Evolutionary conservation across 2,329 filamentous ascomycete genomes (phyloP), one percentile per base, ranked within the genome.

Genomic region (Colletotrichum sidae): DNA sequence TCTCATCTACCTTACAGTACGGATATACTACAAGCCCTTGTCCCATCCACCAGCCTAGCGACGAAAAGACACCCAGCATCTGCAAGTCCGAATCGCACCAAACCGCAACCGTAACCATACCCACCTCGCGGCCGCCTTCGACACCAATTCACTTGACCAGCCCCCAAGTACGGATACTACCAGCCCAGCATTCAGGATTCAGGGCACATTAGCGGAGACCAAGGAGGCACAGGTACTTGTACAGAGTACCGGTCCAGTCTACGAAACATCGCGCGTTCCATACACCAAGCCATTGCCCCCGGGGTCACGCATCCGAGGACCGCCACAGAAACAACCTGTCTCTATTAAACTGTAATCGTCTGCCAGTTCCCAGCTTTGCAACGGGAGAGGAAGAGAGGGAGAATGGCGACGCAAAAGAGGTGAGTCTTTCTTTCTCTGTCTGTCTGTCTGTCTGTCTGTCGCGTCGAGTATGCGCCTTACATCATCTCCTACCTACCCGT

Each of bases 381-480:
- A 15, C 46, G 35, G 58, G 41, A 50, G 44, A 17, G 13, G 9
- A 17, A 44, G 52, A 56, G 44, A 50, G 42, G 12, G 59, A 45
- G 70, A 50, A 77, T 77, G 75, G 74, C 75, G 65, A 72, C 73
- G 46, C 72, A 76, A 60, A 77, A 77, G 60, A 74, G 69, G 75
- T 77, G 73, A 68, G 75, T 62, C 55, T 56, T 56, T 54, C 56
- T 44, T 56, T 50, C 58, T 55, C 51, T 49, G 35, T 44, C 33
- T 57, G 35, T 35, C 15, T 15, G 15, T 15, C 15, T 15, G 15
- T 15, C 17, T 49, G n/a, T 17, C 2, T 15, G 35, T 42, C 34
- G 34, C 15, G 37, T 13, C 34, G 50, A 52, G 34, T 35, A 15
- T 54, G 37, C 34, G 41, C 53, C 13, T 50, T 50, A 12, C 13